A percentile compares a stretch with the other conserved stretches of the same genome.
Evolutionary conservation across 345 rosid species (phyloP).

Genomic region (Camelina sativa): DNA sequence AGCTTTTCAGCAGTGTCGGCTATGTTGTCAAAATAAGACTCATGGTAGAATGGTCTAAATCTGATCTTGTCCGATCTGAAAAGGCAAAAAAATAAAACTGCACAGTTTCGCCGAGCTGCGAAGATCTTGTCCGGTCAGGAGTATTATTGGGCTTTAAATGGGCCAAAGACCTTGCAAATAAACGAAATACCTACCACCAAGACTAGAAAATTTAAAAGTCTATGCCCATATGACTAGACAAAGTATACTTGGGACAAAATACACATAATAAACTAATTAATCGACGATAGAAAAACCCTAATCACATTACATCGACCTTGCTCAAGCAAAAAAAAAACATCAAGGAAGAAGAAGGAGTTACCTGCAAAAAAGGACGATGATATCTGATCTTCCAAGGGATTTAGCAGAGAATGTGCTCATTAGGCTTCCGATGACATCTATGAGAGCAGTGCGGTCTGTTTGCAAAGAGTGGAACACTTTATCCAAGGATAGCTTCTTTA

Average conservation of each 20-base stretch:
- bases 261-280: not conserved
- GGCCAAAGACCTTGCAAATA: not conserved
- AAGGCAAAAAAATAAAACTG: not conserved
- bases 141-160: not conserved
- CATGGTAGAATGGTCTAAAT: constrained; percentile 10
- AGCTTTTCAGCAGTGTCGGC: constrained; percentile 21
- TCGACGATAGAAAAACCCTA: not conserved
- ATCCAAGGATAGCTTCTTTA: no score
- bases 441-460: no score
- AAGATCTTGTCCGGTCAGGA: constrained; percentile 14
- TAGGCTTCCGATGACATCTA: no score
- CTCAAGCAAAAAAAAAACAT: no score
- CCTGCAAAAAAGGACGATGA: no score
- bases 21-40: constrained; percentile 29
- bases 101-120: not conserved
- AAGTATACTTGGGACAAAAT: no score
- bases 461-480: no score
- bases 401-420: no score
- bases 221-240: not conserved
- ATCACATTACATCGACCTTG: not conserved
- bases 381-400: no score
- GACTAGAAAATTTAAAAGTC: not conserved
- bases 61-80: constrained; percentile 22
- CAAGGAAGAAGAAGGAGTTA: no score
- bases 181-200: no score